Conservation (phyloP, 1,284 basidiomycete species). For the Meripilus lineatus region DNA sequence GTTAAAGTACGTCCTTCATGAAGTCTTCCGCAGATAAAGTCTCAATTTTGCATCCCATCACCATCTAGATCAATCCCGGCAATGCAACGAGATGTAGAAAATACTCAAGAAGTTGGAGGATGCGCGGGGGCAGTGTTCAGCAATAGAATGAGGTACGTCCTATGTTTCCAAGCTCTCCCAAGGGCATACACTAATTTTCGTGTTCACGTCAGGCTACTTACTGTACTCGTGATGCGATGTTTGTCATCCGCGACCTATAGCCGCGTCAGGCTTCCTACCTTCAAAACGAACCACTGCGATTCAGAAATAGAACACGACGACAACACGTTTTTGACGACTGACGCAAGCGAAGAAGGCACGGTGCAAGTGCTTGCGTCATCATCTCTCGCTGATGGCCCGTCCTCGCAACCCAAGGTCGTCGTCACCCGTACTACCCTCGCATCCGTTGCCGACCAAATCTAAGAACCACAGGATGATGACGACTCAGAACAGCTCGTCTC, state of each 20-base stretch:
- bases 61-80: no score
- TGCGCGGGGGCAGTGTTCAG: slow-evolving; percentile 71
- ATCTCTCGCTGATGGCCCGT: slow-evolving; percentile 79
- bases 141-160: slow-evolving; percentile 61
- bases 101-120: slow-evolving; percentile 36
- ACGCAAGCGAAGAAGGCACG: slow-evolving; percentile 26
- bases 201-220: slow-evolving; percentile 62
- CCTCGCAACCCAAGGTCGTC: slow-evolving; percentile 62
- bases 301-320: slow-evolving; percentile 19
- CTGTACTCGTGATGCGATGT: slow-evolving; percentile 71
- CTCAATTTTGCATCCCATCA: no score
- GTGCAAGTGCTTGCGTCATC: slow-evolving; percentile 52
- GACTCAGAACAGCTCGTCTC: slow-evolving; percentile 38
- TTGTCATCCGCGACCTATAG: slow-evolving; percentile 68
- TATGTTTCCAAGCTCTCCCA: no score
- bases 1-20: no score
- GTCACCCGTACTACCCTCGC: slow-evolving; percentile 52
- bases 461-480: slow-evolving; percentile 23
- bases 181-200: no score
- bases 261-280: slow-evolving; percentile 77
- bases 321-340: slow-evolving; percentile 23
- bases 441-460: slow-evolving; percentile 39
- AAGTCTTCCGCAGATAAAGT: no score
- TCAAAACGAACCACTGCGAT: slow-evolving; percentile 37
- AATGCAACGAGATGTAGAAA: no score